Conservation (phyloP, 169 alveolate species). For the Eimeria brunetti region DNA sequence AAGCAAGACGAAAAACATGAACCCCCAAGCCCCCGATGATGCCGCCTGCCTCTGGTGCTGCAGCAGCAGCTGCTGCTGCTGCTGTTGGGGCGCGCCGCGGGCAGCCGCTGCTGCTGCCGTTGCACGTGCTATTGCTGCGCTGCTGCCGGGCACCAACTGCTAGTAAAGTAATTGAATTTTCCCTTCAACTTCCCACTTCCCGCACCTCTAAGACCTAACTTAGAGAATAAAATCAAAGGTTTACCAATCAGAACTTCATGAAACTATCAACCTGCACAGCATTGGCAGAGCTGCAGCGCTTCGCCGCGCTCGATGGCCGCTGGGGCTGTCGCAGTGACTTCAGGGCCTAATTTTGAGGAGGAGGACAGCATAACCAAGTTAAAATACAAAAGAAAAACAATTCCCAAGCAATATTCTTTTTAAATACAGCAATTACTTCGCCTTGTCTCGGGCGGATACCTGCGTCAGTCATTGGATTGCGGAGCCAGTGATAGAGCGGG, state of each 20-base stretch:
- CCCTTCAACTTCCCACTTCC: neutral
- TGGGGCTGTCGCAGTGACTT: constrained; percentile 13
- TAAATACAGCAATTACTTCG: neutral
- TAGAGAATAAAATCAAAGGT: neutral
- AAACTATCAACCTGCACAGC: neutral
- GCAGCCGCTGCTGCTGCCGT: constrained; percentile 48
- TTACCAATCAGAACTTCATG: neutral
- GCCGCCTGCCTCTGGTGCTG: constrained; percentile 69
- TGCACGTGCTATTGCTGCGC: constrained; percentile 54
- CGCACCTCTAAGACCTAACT: neutral
- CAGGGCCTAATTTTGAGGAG: neutral
- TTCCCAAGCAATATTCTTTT: neutral
- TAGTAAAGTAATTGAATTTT: neutral
- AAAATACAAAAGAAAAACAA: neutral
- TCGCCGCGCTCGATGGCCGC: constrained; percentile 16
- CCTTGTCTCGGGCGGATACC: neutral
- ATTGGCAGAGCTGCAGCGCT: constrained; percentile 13
- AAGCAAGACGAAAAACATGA: constrained; percentile 4
- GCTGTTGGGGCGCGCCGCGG: constrained; percentile 67
- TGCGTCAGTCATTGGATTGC: neutral
- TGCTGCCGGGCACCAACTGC: neutral
- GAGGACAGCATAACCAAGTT: neutral
- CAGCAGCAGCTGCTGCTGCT: constrained; percentile 64
- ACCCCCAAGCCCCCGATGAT: constrained; percentile 72
- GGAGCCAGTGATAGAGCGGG: neutral